Percentiles rank a stretch among this genome's conserved stretches.
Evolutionary conservation across 2,329 filamentous ascomycete species (phyloP).

Genomic region (Colletotrichum euphorbiae): DNA sequence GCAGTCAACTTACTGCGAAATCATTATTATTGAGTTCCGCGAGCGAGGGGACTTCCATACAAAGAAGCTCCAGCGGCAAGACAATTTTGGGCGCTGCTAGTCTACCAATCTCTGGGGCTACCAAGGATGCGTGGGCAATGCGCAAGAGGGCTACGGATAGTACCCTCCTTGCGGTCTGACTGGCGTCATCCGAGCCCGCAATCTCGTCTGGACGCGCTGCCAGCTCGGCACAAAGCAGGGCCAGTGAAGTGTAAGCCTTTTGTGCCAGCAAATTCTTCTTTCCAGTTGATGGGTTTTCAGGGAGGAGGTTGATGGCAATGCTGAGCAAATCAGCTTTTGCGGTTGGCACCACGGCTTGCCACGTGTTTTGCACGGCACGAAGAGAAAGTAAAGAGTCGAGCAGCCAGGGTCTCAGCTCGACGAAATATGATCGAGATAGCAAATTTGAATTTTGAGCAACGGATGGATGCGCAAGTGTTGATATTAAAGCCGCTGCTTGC

Average conservation of each 20-base stretch:
- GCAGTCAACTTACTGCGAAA: conserved; percentile 52
- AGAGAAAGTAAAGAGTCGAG: conserved; percentile 61
- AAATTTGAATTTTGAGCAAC: conserved; percentile 49
- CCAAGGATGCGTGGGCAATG: conserved; percentile 52
- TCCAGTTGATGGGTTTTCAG: conserved; percentile 8
- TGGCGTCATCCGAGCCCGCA: conserved; percentile 44
- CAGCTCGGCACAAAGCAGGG: conserved; percentile 57
- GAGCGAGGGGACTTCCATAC: conserved; percentile 47
- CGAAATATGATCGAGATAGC: conserved; percentile 49
- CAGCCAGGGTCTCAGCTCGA: conserved; percentile 60
- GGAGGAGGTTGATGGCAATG: conserved; percentile 20
- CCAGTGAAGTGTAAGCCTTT: conserved; percentile 54
- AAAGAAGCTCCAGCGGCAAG: conserved; percentile 54
- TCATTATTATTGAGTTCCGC: conserved; percentile 56
- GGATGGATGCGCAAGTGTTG: conserved; percentile 56
- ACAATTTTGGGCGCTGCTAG: conserved; percentile 57
- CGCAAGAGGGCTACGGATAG: conserved; percentile 54
- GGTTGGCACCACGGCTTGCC: conserved; percentile 45
- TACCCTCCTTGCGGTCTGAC: conserved; percentile 47
- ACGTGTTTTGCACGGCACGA: conserved; percentile 53
- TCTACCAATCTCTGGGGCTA: conserved; percentile 49
- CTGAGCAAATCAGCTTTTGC: conserved; percentile 23
- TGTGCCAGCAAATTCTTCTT: conserved; percentile 42
- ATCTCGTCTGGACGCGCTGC: conserved; percentile 49
- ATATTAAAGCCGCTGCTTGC: conserved; percentile 58